phyloP scores from a whole-genome alignment of 495 filamentous ascomycete species.

The Penicillium parvum region DNA sequence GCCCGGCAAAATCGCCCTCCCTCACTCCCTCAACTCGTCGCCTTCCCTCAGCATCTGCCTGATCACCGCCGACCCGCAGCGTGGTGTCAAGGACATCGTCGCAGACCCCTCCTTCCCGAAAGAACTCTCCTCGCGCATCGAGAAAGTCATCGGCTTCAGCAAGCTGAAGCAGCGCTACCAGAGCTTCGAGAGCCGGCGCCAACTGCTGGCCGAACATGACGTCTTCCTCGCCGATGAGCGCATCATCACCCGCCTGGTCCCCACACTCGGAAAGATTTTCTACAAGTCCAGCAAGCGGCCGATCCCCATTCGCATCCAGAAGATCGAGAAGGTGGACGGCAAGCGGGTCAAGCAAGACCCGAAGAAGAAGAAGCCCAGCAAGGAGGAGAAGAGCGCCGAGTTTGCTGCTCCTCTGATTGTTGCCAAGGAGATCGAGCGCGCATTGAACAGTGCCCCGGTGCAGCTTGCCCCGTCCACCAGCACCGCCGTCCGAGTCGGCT shows the following conservation, averaged over 20 bases:
- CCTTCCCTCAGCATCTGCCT: slow-evolving; percentile 69
- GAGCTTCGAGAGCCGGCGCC: slow-evolving; percentile 77
- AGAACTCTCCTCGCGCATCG: slow-evolving; percentile 65
- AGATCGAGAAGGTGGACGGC: slow-evolving; percentile 59
- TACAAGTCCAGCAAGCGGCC: slow-evolving; percentile 82
- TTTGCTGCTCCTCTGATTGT: slow-evolving; percentile 50
- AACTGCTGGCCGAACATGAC: slow-evolving; percentile 78
- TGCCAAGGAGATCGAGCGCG: slow-evolving; percentile 66
- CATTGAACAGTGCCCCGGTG: slow-evolving; percentile 67
- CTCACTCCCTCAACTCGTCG: slow-evolving; percentile 64
- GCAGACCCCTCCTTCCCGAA: slow-evolving; percentile 70
- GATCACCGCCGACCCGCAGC: slow-evolving; percentile 82
- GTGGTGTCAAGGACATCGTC: slow-evolving; percentile 83
- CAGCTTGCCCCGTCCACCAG: slow-evolving; percentile 62
- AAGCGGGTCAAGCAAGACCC: slow-evolving; percentile 57
- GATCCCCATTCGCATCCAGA: slow-evolving; percentile 71
- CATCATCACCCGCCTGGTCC: slow-evolving; percentile 71
- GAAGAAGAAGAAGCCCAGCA: slow-evolving; percentile 31
- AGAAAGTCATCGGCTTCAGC: slow-evolving; percentile 70
- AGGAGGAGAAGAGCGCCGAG: slow-evolving; percentile 36
- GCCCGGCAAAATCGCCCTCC: slow-evolving; percentile 62
- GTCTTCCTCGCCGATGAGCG: slow-evolving; percentile 85
- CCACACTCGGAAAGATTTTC: slow-evolving; percentile 79
- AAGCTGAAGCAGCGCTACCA: slow-evolving; percentile 86
- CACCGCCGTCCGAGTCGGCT: slow-evolving; percentile 66